These are phyloP conservation scores for Canna indica DNA, from an alignment of 176 grass and related monocot species.

Conservation along the genomic window DNA sequence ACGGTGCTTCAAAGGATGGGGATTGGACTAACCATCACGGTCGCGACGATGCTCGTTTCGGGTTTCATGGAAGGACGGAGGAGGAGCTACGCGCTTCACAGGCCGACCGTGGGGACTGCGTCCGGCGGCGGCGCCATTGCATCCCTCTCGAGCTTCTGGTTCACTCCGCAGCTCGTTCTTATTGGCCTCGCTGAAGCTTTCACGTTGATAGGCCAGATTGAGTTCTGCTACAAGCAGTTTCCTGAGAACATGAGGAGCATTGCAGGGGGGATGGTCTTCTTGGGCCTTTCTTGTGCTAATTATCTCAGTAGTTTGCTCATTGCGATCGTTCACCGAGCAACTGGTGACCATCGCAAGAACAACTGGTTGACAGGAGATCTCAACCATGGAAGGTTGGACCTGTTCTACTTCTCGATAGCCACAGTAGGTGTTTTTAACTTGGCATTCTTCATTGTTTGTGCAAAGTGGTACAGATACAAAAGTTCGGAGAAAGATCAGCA, in stretches of 20 bases:
- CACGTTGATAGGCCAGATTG: conserved; percentile 56
- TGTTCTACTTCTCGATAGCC: conserved; percentile 47
- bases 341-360: neutral
- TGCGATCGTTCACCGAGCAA: conserved; percentile 32
- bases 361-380: conserved; percentile 17
- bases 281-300: conserved; percentile 23
- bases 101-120: conserved; percentile 9
- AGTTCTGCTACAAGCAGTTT: conserved; percentile 81
- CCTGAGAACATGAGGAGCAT: conserved; percentile 79
- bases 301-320: conserved; percentile 41
- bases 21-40: conserved; percentile 22
- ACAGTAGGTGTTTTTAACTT: conserved; percentile 30
- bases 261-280: conserved; percentile 36
- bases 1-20: conserved; percentile 38
- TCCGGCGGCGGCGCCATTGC: conserved; percentile 9
- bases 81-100: conserved; percentile 8
- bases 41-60: conserved; percentile 30
- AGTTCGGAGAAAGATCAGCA: neutral
- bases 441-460: conserved; percentile 39
- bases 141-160: conserved; percentile 43
- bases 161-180: conserved; percentile 44
- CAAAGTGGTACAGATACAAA: conserved; percentile 64
- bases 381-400: conserved; percentile 38
- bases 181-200: conserved; percentile 55
- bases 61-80: conserved; percentile 36